Evolutionary conservation across 164 flowering plant species (phyloP).

Genomic region (Vitis labrusca): DNA sequence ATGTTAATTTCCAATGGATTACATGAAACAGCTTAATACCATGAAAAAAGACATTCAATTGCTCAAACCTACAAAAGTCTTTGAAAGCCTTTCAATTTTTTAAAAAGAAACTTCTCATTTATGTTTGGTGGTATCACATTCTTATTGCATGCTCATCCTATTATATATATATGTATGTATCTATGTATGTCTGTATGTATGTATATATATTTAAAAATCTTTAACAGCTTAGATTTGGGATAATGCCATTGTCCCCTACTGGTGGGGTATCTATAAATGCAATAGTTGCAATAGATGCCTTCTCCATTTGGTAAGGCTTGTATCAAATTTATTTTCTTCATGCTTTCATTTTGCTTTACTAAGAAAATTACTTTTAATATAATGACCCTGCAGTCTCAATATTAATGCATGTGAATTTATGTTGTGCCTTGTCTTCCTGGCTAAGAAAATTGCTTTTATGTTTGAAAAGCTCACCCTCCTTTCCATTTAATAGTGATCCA

Average conservation of each 20-base stretch:
- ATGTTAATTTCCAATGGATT: background rate
- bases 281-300: conserved; percentile 22
- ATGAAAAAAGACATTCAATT: no score
- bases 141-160: no score
- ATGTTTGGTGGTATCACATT: background rate
- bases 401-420: conserved; percentile 24
- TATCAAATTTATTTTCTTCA: background rate
- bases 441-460: no score
- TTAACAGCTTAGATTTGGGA: conserved; percentile 34
- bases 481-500: no score
- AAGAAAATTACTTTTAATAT: background rate
- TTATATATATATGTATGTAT: no score
- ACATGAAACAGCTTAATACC: no score
- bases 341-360: background rate
- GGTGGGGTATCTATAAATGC: conserved; percentile 35
- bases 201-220: background rate
- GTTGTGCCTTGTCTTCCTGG: conserved; percentile 26
- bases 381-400: conserved; percentile 21
- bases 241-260: conserved; percentile 25
- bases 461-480: no score
- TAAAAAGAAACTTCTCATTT: background rate
- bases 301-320: conserved; percentile 31
- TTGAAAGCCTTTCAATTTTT: background rate
- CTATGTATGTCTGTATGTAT: background rate
- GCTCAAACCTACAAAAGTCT: no score